phyloP scores from a whole-genome alignment of 345 rosid genomes.

The Gossypium thurberi region DNA sequence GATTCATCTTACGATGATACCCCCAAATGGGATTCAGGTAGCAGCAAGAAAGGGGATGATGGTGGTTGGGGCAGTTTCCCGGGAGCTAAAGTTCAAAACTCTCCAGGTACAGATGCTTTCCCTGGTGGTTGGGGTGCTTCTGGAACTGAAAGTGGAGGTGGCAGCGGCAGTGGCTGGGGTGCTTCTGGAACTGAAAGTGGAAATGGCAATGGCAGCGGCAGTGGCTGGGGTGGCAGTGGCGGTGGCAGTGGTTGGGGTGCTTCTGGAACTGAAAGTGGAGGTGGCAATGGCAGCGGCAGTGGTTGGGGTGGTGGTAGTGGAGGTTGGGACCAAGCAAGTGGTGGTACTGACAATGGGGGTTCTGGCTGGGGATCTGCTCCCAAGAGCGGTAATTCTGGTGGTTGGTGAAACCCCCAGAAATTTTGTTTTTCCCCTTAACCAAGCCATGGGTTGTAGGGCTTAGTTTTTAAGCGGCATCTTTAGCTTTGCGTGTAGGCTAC shows the following conservation, averaged over 20 bases:
- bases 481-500: neutral
- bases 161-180: slow-evolving; percentile 42
- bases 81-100: slow-evolving; percentile 48
- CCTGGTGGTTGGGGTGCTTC: slow-evolving; percentile 55
- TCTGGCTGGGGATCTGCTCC: slow-evolving; percentile 6
- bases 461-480: neutral
- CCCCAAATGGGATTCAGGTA: neutral
- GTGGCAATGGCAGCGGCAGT: neutral
- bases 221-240: neutral
- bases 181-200: slow-evolving; percentile 23
- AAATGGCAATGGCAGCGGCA: neutral
- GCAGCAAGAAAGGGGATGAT: slow-evolving; percentile 2
- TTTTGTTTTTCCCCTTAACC: neutral
- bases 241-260: slow-evolving; percentile 43
- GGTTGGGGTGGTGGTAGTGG: neutral
- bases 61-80: slow-evolving; percentile 57
- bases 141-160: slow-evolving; percentile 19
- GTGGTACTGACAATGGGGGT: neutral
- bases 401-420: neutral
- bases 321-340: neutral
- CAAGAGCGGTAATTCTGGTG: neutral
- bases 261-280: slow-evolving; percentile 25
- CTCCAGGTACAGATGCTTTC: slow-evolving; percentile 49
- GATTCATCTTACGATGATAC: slow-evolving; percentile 34
- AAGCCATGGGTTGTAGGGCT: neutral